A percentile compares a stretch with the other conserved stretches of the same genome.
These are phyloP conservation scores for Fermentozyma sake DNA, from an alignment of 1,139 yeast species.

Conservation along the genomic window DNA sequence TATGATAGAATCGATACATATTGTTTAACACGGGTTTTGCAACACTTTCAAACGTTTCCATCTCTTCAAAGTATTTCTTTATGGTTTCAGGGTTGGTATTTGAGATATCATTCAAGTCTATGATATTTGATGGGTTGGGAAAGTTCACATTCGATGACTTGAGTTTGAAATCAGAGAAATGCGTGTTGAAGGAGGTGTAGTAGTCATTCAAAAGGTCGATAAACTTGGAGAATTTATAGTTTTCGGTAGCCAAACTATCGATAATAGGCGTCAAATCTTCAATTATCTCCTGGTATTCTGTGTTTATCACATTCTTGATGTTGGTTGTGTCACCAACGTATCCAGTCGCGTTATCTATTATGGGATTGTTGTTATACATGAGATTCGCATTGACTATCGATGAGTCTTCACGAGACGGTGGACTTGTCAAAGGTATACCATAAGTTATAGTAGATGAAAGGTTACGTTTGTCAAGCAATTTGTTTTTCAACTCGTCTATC, in stretches of 20 bases:
- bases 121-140: constrained; percentile 32
- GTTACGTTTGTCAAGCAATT: constrained; percentile 32
- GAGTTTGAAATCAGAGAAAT: constrained; percentile 17
- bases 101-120: constrained; percentile 21
- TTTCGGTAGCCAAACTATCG: constrained; percentile 37
- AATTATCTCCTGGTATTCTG: constrained; percentile 36
- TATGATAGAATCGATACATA: constrained; percentile 16
- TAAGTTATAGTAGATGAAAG: constrained; percentile 29
- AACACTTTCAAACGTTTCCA: constrained; percentile 35
- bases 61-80: constrained; percentile 23
- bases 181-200: constrained; percentile 20
- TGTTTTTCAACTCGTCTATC: constrained; percentile 36
- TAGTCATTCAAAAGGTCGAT: constrained; percentile 29
- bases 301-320: constrained; percentile 15
- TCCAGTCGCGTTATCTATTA: constrained; percentile 24
- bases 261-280: constrained; percentile 35
- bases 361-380: constrained; percentile 33
- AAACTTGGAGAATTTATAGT: constrained; percentile 33
- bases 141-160: constrained; percentile 11
- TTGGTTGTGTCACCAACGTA: constrained; percentile 3
- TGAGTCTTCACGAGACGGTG: constrained; percentile 5
- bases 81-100: constrained; percentile 15
- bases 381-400: constrained; percentile 21
- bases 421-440: constrained; percentile 18
- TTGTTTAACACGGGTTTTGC: constrained; percentile 29